Base-by-base conservation (phyloP, 371 early-diverging fungal genomes). In the Rhizopus sp. region DNA sequence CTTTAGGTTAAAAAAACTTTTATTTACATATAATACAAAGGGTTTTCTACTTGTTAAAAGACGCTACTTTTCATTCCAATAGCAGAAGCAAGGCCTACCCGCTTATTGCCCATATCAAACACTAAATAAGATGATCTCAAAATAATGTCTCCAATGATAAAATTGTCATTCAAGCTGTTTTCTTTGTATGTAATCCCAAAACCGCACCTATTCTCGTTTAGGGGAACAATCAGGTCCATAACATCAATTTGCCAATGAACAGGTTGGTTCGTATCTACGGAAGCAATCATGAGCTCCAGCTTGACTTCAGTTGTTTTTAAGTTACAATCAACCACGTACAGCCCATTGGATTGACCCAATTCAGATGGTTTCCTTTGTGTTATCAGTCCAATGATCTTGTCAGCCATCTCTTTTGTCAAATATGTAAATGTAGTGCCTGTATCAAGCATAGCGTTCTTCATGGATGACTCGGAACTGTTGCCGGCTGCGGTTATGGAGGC, bases 121-220 rank as follows among this genome's bases (percentile, higher is more conserved):
- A 73, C 70, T n/a, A 73, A 62, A 47, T 73, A 78, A 5, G 66
- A 60, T 12, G 69, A 62, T 17, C 72, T 42, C 15, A 78, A 37
- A 13, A 75, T 41, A 23, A 59, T 57, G 44, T 68, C 77, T 23
- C 77, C 77, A 13, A 77, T 17, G 5, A 76, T 59, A n/a, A 70
- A 54, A n/a, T 60, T 59, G 4, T 61, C 60, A 16, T 58, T 17
- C 12, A 40, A 29, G 17, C 59, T 32, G 5, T 46, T 51, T 17
- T 57, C 45, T 10, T 35, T 45, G 41, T 65, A 65, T 1, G 70
- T 70, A 39, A 75, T 65, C 3, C 70, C 68, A 60, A 71, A 75
- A 50, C 60, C 62, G 45, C 75, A 75, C 5, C 49, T 30, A 30
- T 56, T 49, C 8, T 29, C 46, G 17, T 29, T 23, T 10, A 32